Conservation (phyloP, 2,329 filamentous ascomycete species). For the Fusarium torreyae region DNA sequence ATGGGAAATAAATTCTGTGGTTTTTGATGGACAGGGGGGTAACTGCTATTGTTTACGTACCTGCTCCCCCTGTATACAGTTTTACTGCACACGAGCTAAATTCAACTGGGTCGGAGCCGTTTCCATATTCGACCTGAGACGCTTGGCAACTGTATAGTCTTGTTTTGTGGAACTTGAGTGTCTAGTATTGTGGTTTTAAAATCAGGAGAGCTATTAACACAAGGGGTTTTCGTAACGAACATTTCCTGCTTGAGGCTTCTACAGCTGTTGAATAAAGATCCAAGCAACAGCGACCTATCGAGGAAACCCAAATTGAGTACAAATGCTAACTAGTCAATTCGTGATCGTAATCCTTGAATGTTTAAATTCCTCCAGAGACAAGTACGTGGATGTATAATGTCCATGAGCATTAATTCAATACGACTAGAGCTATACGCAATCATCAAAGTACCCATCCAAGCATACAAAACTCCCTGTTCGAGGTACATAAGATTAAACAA, state of each 20-base stretch:
- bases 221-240: no score
- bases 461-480: background rate
- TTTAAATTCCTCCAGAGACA: background rate
- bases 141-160: no score
- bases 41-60: background rate
- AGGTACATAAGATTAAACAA: slow-evolving; percentile 1
- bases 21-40: background rate
- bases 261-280: no score
- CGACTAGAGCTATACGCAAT: background rate
- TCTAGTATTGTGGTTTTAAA: no score
- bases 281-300: no score
- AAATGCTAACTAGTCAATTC: background rate
- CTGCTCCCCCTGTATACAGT: background rate
- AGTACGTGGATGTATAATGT: background rate
- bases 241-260: no score
- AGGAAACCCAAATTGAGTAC: no score
- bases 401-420: background rate
- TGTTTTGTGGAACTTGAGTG: no score
- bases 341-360: background rate
- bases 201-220: no score
- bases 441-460: background rate
- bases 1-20: background rate
- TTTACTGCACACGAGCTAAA: background rate
- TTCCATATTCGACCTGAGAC: no score
- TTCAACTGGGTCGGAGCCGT: no score